Conservation (phyloP, 2,329 filamentous ascomycete species). For the Hirsutella minnesotensis region DNA sequence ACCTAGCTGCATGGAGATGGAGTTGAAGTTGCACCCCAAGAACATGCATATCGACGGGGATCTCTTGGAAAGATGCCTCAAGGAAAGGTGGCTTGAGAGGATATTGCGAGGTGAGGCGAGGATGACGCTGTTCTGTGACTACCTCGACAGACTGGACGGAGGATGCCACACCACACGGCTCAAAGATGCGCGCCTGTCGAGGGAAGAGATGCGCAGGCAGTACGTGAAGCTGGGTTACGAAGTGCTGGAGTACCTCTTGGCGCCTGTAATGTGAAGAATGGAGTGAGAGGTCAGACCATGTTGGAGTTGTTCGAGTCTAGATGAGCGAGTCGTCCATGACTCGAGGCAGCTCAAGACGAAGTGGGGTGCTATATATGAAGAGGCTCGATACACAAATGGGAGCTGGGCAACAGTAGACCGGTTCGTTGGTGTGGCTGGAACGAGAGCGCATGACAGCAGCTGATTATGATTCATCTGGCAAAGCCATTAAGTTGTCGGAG, state of each 20-base stretch:
- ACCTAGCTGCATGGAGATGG: slow-evolving; percentile 11
- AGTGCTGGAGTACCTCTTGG: slow-evolving; percentile 40
- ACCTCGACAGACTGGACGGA: slow-evolving; percentile 37
- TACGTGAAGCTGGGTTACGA: slow-evolving; percentile 41
- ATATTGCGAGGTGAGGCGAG: slow-evolving; percentile 23
- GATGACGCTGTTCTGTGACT: slow-evolving; percentile 30
- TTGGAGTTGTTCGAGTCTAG: no score
- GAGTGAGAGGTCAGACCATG: no score
- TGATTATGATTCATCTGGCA: no score
- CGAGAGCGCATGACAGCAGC: no score
- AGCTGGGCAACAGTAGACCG: no score
- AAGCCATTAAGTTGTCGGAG: no score
- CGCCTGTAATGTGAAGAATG: slow-evolving; percentile 30
- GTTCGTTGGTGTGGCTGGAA: no score
- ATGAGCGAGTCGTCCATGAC: no score
- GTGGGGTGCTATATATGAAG: no score
- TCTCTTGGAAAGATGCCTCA: slow-evolving; percentile 43
- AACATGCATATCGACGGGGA: slow-evolving; percentile 59
- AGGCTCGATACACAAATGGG: no score
- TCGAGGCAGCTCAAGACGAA: no score
- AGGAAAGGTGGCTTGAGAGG: slow-evolving; percentile 30
- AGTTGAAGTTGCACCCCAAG: slow-evolving; percentile 28
- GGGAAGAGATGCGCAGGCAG: slow-evolving; percentile 10
- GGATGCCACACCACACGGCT: slow-evolving; percentile 27
- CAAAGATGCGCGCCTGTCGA: slow-evolving; percentile 8